Conservation (phyloP, 257 asterid species). For the Solanum megistacrolobum region DNA sequence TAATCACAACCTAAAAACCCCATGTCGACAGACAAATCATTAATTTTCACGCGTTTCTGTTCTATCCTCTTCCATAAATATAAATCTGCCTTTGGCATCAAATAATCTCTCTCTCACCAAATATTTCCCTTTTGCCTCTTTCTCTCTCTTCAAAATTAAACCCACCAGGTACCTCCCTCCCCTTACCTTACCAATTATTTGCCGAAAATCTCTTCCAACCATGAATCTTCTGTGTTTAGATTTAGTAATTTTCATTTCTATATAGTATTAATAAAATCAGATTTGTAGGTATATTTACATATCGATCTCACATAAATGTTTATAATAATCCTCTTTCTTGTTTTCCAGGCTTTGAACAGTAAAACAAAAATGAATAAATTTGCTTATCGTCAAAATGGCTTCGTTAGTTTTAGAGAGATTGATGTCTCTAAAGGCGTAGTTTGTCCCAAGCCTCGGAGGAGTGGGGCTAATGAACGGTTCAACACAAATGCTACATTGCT, state of each 20-base stretch:
- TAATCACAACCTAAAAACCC: background rate
- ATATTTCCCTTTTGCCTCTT: background rate
- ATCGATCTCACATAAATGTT: background rate
- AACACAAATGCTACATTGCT: slow-evolving; percentile 1
- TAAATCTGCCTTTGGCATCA: background rate
- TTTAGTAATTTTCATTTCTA: background rate
- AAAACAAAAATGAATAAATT: background rate
- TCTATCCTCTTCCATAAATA: background rate
- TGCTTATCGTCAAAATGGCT: background rate
- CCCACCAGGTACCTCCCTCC: background rate
- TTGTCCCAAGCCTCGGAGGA: slow-evolving; percentile 43
- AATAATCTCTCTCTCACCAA: background rate
- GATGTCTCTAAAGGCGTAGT: slow-evolving; percentile 13
- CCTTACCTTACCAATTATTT: background rate
- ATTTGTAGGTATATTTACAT: background rate
- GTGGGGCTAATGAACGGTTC: background rate
- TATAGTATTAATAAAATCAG: background rate
- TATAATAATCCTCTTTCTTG: background rate
- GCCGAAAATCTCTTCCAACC: background rate
- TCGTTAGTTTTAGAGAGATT: background rate
- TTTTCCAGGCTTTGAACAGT: background rate
- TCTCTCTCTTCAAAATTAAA: background rate
- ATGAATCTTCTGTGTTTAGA: background rate
- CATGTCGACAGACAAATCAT: background rate
- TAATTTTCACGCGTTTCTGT: background rate